Evolutionary conservation across 768 basidiomycete genomes (phyloP), one percentile per base, ranked within the genome.

Genomic region (Clitopilus passeckerianus): DNA sequence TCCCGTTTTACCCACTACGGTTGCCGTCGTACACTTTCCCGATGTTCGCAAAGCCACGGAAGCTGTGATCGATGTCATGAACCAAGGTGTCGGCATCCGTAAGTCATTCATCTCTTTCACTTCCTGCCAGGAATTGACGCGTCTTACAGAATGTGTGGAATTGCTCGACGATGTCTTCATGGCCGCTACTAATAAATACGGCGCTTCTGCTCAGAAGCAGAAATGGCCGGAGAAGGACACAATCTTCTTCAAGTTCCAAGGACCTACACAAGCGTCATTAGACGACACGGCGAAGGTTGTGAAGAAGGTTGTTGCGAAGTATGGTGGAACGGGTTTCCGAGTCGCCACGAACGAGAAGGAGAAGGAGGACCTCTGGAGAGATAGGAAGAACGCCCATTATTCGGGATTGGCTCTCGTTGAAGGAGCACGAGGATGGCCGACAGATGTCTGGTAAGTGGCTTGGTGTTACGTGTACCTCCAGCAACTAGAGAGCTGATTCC

Each of bases 241-340:
- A 20, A 77, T 96, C 10, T 92, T 93, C 75, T 90, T 96, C 81
- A 93, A 94, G 70, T 86, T 96, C 70, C 90, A 93, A 65, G 90
- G 90, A 10, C 80, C 86, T 8, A 81, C 86, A 1, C 73, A 76
- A 0, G 73, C 78, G 1, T 80, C 86, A 2, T 72, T 92, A n/a
- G 68, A 75, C 1, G 88, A 89, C 63, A 85, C 86, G 0, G 83
- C 86, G 0, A 72, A 75, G 6, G 76, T 87, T 15, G 85, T 88
- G 23, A 75, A 84, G 62, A 72, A 72, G 54, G 76, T 92, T 30
- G 78, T 83, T 8, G 76, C 79, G 68, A 83, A 80, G 66, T 80
- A 94, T 59, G 89, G 89, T 0, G 90, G 87, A 2, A 80, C 78
- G 8, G 81, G 83, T 5, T 90, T 91, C 60, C 75, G 81, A 63